These are phyloP conservation scores for Verticillium longisporum DNA, from an alignment of 2,329 filamentous ascomycete species.

Conservation along the genomic window DNA sequence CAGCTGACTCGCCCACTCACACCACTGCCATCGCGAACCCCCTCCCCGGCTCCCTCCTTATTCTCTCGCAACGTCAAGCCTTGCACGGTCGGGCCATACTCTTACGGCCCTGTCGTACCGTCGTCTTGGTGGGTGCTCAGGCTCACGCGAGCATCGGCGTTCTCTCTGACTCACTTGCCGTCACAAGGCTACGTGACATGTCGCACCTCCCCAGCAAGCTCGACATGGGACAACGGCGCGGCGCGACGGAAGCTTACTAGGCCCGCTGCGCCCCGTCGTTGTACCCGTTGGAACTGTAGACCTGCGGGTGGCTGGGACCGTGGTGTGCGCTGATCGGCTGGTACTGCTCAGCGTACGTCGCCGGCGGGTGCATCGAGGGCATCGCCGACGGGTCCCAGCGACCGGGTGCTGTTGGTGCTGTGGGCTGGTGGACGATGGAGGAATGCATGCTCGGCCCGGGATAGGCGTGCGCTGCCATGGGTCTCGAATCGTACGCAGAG, in stretches of 20 bases:
- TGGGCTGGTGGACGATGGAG: slow-evolving; percentile 20
- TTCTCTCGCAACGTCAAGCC: no score
- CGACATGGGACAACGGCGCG: not conserved
- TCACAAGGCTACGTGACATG: not conserved
- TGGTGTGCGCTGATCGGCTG: slow-evolving; percentile 30
- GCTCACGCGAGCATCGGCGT: not conserved
- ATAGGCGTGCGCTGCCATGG: slow-evolving; percentile 25
- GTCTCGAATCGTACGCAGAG: slow-evolving; percentile 30
- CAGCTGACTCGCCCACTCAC: slow-evolving; percentile 4
- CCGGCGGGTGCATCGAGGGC: slow-evolving; percentile 16
- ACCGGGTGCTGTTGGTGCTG: slow-evolving; percentile 5
- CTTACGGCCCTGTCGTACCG: not conserved
- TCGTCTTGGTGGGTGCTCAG: not conserved
- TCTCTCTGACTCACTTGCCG: not conserved
- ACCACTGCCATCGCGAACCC: not conserved
- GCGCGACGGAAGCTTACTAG: slow-evolving; percentile 18
- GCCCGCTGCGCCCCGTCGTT: slow-evolving; percentile 33
- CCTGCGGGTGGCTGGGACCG: slow-evolving; percentile 22
- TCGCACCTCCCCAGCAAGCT: not conserved
- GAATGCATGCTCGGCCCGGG: slow-evolving; percentile 31
- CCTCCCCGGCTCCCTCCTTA: not conserved
- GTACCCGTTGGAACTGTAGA: slow-evolving; percentile 36
- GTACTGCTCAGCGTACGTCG: slow-evolving; percentile 30
- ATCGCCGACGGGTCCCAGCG: slow-evolving; percentile 30
- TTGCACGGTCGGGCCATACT: no score